phyloP scores from a whole-genome alignment of 257 asterid species.

The Ballota nigra region DNA sequence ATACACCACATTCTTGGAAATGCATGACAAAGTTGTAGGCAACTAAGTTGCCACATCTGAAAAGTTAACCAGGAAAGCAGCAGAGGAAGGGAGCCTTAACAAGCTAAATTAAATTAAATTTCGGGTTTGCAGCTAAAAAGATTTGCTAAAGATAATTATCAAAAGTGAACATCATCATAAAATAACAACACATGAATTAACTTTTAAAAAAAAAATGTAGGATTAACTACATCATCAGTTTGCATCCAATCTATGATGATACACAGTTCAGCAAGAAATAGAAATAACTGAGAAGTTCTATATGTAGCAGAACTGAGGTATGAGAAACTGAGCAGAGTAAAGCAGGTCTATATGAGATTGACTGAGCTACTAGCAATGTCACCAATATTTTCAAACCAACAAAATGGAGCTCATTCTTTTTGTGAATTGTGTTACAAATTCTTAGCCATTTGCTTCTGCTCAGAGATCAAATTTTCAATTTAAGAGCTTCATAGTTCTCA shows the following conservation, averaged over 20 bases:
- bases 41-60: slow-evolving; percentile 3
- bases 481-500: background rate
- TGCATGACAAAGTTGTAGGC: slow-evolving; percentile 17
- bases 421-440: background rate
- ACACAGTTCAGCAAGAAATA: background rate
- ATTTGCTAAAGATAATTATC: background rate
- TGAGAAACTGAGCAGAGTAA: slow-evolving; percentile 6
- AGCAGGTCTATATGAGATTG: background rate
- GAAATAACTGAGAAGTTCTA: background rate
- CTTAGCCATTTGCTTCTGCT: background rate
- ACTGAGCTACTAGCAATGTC: slow-evolving; percentile 9
- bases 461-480: background rate
- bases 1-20: background rate
- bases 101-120: background rate
- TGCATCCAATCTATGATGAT: background rate
- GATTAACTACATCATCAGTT: background rate
- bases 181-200: no score
- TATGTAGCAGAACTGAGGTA: background rate
- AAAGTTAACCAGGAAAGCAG: background rate
- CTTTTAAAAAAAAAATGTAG: no score
- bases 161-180: background rate
- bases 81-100: background rate
- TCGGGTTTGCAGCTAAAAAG: background rate
- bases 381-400: slow-evolving; percentile 14
- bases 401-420: background rate